These are phyloP conservation scores for Colletotrichum cuscutae DNA, from an alignment of 2,329 filamentous ascomycete species.

Conservation along the genomic window DNA sequence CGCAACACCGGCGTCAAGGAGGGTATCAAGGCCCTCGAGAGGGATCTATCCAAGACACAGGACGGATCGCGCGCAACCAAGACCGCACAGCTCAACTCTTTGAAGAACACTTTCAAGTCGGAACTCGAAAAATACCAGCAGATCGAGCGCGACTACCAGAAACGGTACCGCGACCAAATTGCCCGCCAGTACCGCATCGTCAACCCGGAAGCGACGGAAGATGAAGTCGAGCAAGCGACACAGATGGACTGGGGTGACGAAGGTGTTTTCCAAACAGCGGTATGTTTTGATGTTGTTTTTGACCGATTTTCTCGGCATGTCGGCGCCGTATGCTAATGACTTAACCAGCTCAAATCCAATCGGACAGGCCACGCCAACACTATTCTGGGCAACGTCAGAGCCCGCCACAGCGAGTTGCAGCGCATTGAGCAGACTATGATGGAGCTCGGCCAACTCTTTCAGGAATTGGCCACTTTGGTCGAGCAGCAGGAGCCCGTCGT, in stretches of 20 bases:
- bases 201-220: constrained; percentile 81
- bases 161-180: constrained; percentile 81
- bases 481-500: constrained; percentile 77
- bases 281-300: constrained; percentile 55
- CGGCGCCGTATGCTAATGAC: constrained; percentile 1
- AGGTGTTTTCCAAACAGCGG: constrained; percentile 84
- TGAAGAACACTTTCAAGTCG: constrained; percentile 78
- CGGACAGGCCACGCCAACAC: constrained; percentile 78
- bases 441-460: constrained; percentile 77
- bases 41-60: constrained; percentile 72
- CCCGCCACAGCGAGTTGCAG: constrained; percentile 85
- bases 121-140: constrained; percentile 77
- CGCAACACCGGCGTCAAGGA: constrained; percentile 82
- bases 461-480: constrained; percentile 79
- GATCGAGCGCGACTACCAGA: constrained; percentile 77
- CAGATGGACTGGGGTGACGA: constrained; percentile 80
- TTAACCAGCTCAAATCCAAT: constrained; percentile 75
- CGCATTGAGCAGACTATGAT: constrained; percentile 80
- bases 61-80: constrained; percentile 73
- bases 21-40: constrained; percentile 80
- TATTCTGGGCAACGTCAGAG: constrained; percentile 81
- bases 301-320: not conserved
- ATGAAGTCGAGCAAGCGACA: constrained; percentile 75
- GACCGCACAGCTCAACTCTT: constrained; percentile 73
- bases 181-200: constrained; percentile 84